These are phyloP conservation scores for Pseudogymnoascus verrucosus DNA, from an alignment of 2,329 filamentous ascomycete species.

Conservation along the genomic window DNA sequence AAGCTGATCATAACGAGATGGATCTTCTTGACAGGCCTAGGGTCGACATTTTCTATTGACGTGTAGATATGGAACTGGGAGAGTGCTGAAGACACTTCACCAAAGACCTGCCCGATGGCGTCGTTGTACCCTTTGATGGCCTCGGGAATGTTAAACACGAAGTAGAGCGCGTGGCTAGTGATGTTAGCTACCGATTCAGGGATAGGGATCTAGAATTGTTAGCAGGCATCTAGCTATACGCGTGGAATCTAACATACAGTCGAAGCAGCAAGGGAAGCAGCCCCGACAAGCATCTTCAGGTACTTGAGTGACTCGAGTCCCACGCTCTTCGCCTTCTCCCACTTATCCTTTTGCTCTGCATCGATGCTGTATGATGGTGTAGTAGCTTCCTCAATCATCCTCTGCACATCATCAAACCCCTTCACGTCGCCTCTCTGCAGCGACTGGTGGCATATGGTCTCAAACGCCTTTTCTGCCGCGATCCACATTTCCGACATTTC, in stretches of 20 bases:
- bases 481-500: neutral
- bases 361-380: slow-evolving; percentile 12
- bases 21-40: slow-evolving; percentile 10
- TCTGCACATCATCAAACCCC: slow-evolving; percentile 19
- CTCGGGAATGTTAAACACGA: neutral
- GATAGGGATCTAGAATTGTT: neutral
- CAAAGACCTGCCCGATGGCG: neutral
- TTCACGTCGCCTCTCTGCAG: slow-evolving; percentile 20
- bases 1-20: slow-evolving; percentile 22
- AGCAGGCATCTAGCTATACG: neutral
- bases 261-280: slow-evolving; percentile 18
- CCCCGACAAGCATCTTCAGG: slow-evolving; percentile 21
- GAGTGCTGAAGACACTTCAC: neutral
- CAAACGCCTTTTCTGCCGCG: slow-evolving; percentile 9
- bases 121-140: neutral
- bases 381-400: slow-evolving; percentile 16
- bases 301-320: slow-evolving; percentile 22
- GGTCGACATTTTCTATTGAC: neutral
- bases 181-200: neutral
- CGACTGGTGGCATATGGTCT: slow-evolving; percentile 20
- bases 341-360: slow-evolving; percentile 13
- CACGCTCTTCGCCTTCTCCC: slow-evolving; percentile 21
- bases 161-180: neutral
- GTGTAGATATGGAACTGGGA: neutral
- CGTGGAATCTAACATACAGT: slow-evolving; percentile 15